Conservation (phyloP, 345 rosid species). For the Jatropha curcas region DNA sequence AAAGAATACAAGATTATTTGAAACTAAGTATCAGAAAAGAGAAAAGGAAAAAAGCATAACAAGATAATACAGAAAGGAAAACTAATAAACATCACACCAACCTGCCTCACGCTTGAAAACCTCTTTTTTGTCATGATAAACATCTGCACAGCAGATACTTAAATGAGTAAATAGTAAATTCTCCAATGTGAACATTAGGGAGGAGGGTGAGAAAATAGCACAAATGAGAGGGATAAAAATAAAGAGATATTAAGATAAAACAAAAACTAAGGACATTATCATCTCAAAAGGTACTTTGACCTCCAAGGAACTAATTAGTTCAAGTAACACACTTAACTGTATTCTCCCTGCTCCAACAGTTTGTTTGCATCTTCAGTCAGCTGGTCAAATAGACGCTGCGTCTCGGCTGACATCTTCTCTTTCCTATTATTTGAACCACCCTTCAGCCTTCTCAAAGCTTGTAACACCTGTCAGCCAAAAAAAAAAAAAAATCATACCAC, state of each 20-base stretch:
- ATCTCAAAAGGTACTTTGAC: neutral
- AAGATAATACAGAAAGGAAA: neutral
- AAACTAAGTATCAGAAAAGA: constrained; percentile 4
- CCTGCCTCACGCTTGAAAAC: constrained; percentile 91
- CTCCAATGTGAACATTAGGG: neutral
- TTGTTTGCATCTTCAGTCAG: constrained; percentile 93
- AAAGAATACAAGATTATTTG: neutral
- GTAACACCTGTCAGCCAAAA: constrained; percentile 58
- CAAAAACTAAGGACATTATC: neutral
- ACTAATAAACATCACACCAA: constrained; percentile 30
- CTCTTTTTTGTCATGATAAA: constrained; percentile 77
- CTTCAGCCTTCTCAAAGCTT: constrained; percentile 88
- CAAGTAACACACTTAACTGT: constrained; percentile 57
- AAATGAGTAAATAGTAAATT: constrained; percentile 19
- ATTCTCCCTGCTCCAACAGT: constrained; percentile 84
- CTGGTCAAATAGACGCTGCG: constrained; percentile 81
- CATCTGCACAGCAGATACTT: constrained; percentile 52
- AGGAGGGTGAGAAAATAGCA: neutral
- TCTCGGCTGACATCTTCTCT: constrained; percentile 83
- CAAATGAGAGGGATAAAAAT: neutral
- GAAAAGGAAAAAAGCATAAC: neutral
- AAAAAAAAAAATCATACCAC: constrained; percentile 10
- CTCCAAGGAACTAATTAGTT: neutral
- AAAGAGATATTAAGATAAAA: neutral
- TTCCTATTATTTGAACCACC: constrained; percentile 73